phyloP scores from a whole-genome alignment of 768 basidiomycete genomes.

The Termitomyces sp. region DNA sequence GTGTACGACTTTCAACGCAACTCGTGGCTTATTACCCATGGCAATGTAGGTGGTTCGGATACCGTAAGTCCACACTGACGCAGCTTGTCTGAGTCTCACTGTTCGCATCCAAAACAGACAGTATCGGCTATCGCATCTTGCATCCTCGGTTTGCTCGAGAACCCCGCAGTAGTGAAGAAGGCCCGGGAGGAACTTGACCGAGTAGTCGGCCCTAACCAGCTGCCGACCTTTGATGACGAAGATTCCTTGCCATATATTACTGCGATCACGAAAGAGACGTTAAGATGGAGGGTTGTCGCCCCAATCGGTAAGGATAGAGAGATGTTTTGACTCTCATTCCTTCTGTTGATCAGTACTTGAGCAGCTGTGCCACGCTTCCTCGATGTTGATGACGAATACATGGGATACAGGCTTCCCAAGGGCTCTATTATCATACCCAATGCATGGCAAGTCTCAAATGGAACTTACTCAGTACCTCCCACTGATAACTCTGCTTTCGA shows the following conservation, averaged over 20 bases:
- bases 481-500: background rate
- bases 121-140: slow-evolving; percentile 21
- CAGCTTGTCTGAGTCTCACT: background rate
- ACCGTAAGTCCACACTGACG: slow-evolving; percentile 19
- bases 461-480: background rate
- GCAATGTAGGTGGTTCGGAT: slow-evolving; percentile 25
- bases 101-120: slow-evolving; percentile 19
- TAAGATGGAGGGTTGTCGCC: slow-evolving; percentile 2
- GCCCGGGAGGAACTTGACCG: slow-evolving; percentile 32
- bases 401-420: slow-evolving; percentile 26
- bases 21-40: background rate
- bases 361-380: slow-evolving; percentile 31
- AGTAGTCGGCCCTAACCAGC: slow-evolving; percentile 25
- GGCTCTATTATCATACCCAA: slow-evolving; percentile 30
- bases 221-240: slow-evolving; percentile 30
- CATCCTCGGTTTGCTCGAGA: slow-evolving; percentile 27
- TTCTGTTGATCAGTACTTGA: background rate
- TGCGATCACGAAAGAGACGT: no score
- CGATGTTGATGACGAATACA: slow-evolving; percentile 20
- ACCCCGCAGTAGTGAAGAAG: slow-evolving; percentile 25
- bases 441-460: slow-evolving; percentile 23
- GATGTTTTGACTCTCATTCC: background rate
- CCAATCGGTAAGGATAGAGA: slow-evolving; percentile 20
- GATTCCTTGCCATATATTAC: background rate
- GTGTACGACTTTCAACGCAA: background rate